phyloP scores from a whole-genome alignment of 2,329 filamentous ascomycete genomes.

The Xylaria sp. region DNA sequence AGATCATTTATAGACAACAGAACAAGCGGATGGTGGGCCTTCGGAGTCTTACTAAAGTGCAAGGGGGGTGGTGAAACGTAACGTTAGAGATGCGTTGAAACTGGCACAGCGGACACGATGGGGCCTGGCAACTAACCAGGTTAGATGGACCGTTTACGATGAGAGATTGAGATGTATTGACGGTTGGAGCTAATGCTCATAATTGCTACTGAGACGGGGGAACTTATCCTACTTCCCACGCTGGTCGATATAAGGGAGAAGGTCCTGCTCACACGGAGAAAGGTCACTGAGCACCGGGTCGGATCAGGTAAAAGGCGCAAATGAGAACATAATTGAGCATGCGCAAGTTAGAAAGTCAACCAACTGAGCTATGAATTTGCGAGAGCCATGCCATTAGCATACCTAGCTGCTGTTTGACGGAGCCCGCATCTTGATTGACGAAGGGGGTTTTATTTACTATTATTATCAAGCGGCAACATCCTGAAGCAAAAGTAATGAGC shows the following conservation, averaged over 20 bases:
- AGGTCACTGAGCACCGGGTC: background rate
- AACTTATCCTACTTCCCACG: background rate
- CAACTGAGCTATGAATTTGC: background rate
- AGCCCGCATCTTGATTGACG: background rate
- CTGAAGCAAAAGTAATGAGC: background rate
- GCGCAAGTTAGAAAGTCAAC: background rate
- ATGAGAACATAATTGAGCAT: background rate
- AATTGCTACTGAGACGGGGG: background rate
- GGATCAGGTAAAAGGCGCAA: background rate
- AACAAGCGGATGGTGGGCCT: background rate
- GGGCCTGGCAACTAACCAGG: slow-evolving; percentile 1
- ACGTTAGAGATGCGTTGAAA: background rate
- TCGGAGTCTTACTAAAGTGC: background rate
- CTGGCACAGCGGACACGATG: background rate
- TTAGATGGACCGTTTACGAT: slow-evolving; percentile 1
- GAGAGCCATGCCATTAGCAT: background rate
- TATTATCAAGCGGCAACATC: background rate
- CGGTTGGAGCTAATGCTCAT: background rate
- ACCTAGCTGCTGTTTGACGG: background rate
- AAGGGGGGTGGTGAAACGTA: background rate
- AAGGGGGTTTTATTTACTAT: background rate
- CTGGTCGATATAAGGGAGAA: background rate
- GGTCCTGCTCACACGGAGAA: no score
- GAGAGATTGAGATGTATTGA: slow-evolving; percentile 9
- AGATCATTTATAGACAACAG: slow-evolving; percentile 9